Evolutionary conservation across 1,284 basidiomycete species (phyloP), one percentile per base, ranked within the genome.

Genomic region (Pseudozyma thailandica): DNA sequence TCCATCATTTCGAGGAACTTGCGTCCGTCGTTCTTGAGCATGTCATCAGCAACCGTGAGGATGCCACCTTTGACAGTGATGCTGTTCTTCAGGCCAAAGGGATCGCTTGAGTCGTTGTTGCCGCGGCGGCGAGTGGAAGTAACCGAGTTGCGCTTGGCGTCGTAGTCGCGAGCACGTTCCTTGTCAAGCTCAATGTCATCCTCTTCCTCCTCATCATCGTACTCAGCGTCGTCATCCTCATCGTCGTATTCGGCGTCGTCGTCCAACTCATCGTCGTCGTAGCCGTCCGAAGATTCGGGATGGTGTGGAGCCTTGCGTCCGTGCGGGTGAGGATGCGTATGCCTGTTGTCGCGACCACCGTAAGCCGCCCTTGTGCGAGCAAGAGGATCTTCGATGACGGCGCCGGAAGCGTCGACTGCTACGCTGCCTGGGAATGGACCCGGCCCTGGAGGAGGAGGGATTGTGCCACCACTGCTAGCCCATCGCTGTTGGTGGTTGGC

Each of bases 1-100:
- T 98, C 95, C 95, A 98, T 98, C 95, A 98, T 98, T 86, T 98
- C 94, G 78, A 98, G 86, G 86, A 98, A 98, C 86, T 97, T 98
- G 79, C 94, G 92, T 3, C 94, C 95, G 80, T 98, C 94, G 81
- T 98, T 98, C 87, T 96, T 96, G 76, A 98, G 87, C 50, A 98
- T 88, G 85, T 98, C 95, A 82, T 98, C 95, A 48, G 95, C 95
- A 49, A 98, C 95, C n/a, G 96, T 98, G 57, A 98, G 87, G 80
- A 98, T 97, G 81, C 94, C 86, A 90, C 92, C 92, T 81, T 92
- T 91, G 76, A 92, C 91, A 51, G 92, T 91, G 30, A 94, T 85
- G 78, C 88, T 90, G 80, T 85, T 89, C 55, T 91, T 90, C 74
- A 92, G 89, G 74, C 89, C 90, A 84, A 93, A 91, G 66, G 92